Evolutionary conservation across 1,284 basidiomycete species (phyloP), one percentile per base, ranked within the genome.

Genomic region (Porodaedalea pini): DNA sequence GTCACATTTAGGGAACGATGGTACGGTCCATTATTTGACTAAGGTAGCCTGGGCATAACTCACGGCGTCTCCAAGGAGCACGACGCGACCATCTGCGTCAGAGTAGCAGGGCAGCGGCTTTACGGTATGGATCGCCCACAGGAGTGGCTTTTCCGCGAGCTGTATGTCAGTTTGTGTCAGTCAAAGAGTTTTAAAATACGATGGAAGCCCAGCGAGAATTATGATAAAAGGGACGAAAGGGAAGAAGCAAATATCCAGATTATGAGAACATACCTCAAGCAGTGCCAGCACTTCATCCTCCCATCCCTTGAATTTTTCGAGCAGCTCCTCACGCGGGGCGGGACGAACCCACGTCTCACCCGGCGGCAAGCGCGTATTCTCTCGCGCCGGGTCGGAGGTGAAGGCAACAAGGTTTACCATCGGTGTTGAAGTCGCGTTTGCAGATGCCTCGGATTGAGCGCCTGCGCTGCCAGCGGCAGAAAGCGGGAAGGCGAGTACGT

Each of bases 61-160:
- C 34, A 73, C 73, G 66, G 81, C 79, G 64, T 83, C 81, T 1
- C 81, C 81, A 2, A 83, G 44, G 8, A 83, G 68, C 0, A 70
- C 78, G 5, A 80, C 77, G 2, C 73, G 67, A 29, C 71, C 72
- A 8, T 68, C 66, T 4, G 70, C 71, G 54, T 71, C 54, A 36
- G 49, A 52, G 37, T 59, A 76, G 11, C 74, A 65, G 0, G 69
- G 70, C 21, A 83, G 66, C 2, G 73, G 71, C 34, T 69, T 67
- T 0, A 77, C 68, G 2, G 68, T 73, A 61, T 82, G 77, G 3
- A 82, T 73, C 0, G 76, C 80, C 81, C 81, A 83, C 54, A 73
- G 36, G n/a, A 47, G 32, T 17, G 55, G 59, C 47, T n/a, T 63
- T 41, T 34, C 65, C 44, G 41, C 47, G 13, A 59, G 52, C 52